Conservation (phyloP, 805 yeast species). For the Candida montana region DNA sequence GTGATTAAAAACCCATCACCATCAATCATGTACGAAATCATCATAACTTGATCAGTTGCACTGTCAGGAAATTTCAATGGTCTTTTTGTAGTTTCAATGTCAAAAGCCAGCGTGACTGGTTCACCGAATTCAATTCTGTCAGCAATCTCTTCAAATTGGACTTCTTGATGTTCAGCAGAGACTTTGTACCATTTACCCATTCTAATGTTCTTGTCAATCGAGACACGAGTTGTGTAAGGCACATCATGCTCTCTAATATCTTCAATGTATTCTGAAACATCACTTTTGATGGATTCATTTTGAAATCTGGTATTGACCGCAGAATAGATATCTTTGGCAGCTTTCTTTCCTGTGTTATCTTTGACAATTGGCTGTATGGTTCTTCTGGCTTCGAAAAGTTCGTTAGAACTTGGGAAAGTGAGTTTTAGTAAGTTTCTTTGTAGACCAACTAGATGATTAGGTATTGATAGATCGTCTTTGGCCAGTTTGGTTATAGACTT, state of each 20-base stretch:
- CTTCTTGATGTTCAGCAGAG: constrained; percentile 51
- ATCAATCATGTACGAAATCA: constrained; percentile 99
- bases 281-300: constrained; percentile 26
- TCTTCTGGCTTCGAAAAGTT: constrained; percentile 71
- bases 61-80: constrained; percentile 96
- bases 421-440: constrained; percentile 60
- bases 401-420: constrained; percentile 67
- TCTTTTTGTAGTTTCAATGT: constrained; percentile 95
- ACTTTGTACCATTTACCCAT: constrained; percentile 97
- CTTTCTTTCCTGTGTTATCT: constrained; percentile 57
- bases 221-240: constrained; percentile 92
- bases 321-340: constrained; percentile 62
- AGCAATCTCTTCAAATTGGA: constrained; percentile 50
- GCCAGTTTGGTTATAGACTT: constrained; percentile 49
- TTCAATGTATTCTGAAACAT: constrained; percentile 60
- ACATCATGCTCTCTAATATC: constrained; percentile 94
- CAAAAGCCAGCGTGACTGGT: constrained; percentile 94
- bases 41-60: constrained; percentile 87
- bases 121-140: constrained; percentile 92
- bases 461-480: constrained; percentile 76
- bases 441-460: constrained; percentile 83
- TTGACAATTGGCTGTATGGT: constrained; percentile 61
- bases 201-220: constrained; percentile 82
- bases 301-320: constrained; percentile 37
- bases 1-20: constrained; percentile 95